Conservation (phyloP, 2,329 filamentous ascomycete species). For the Dactylellina cionopaga region DNA sequence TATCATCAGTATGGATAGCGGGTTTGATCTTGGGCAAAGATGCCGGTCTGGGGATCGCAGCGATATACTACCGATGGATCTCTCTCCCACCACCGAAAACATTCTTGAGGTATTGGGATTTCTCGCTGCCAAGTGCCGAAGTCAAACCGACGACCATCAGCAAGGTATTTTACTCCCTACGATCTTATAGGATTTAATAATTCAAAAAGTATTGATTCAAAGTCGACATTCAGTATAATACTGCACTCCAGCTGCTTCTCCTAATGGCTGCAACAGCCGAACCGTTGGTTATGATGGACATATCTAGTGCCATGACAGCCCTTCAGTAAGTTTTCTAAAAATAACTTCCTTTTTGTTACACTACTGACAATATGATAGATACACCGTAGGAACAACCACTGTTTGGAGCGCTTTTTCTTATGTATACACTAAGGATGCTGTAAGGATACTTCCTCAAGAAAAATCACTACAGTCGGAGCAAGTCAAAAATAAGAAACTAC, state of each 20-base stretch:
- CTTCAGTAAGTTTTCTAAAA: slow-evolving; percentile 33
- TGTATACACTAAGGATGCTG: slow-evolving; percentile 86
- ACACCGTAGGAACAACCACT: slow-evolving; percentile 86
- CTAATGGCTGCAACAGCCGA: slow-evolving; percentile 85
- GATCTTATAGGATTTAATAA: slow-evolving; percentile 72
- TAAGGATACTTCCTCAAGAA: slow-evolving; percentile 75
- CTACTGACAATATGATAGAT: slow-evolving; percentile 66
- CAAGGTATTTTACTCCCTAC: slow-evolving; percentile 69
- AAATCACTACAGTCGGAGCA: slow-evolving; percentile 36
- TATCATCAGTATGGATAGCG: slow-evolving; percentile 78
- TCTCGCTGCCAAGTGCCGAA: slow-evolving; percentile 86
- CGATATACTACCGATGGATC: slow-evolving; percentile 96
- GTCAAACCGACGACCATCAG: slow-evolving; percentile 84
- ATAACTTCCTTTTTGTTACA: background rate
- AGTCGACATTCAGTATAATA: slow-evolving; percentile 74
- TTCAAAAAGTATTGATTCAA: slow-evolving; percentile 61
- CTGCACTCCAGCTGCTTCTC: slow-evolving; percentile 85
- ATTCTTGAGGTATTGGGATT: slow-evolving; percentile 93
- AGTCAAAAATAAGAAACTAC: slow-evolving; percentile 53
- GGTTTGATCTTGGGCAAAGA: slow-evolving; percentile 91
- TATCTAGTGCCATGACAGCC: slow-evolving; percentile 57
- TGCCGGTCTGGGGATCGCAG: slow-evolving; percentile 80
- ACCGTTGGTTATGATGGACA: slow-evolving; percentile 68
- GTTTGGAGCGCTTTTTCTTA: slow-evolving; percentile 95
- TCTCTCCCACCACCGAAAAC: slow-evolving; percentile 94